These are phyloP conservation scores for Xylariaceae sp. DNA, from an alignment of 2,329 filamentous ascomycete genomes.

Conservation along the genomic window DNA sequence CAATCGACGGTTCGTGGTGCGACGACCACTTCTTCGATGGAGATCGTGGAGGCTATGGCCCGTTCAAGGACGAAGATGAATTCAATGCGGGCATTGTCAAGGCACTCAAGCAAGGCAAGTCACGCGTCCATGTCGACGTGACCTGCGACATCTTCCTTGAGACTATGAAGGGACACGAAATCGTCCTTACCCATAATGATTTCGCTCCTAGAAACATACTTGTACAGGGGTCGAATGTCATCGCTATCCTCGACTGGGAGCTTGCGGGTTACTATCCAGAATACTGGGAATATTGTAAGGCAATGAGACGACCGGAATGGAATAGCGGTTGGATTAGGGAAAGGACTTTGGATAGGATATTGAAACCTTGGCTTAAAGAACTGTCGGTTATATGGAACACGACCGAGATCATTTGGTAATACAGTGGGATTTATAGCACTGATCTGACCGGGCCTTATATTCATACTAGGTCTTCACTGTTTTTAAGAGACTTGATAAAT, in stretches of 20 bases:
- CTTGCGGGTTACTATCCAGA: slow-evolving; percentile 26
- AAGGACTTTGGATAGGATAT: slow-evolving; percentile 18
- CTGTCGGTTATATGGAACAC: slow-evolving; percentile 24
- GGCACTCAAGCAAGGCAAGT: slow-evolving; percentile 11
- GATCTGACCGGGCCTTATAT: no score
- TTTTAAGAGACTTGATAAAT: no score
- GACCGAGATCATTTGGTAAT: slow-evolving; percentile 20
- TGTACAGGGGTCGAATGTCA: slow-evolving; percentile 23
- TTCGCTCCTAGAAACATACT: slow-evolving; percentile 28
- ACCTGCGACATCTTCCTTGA: slow-evolving; percentile 19
- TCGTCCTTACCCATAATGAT: slow-evolving; percentile 26
- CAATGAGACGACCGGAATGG: slow-evolving; percentile 20
- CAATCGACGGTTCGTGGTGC: slow-evolving; percentile 17
- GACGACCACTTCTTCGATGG: slow-evolving; percentile 17
- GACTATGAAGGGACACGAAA: slow-evolving; percentile 19
- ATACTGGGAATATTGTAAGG: slow-evolving; percentile 31
- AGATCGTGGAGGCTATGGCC: slow-evolving; percentile 7
- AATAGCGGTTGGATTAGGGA: slow-evolving; percentile 22
- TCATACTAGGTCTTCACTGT: no score
- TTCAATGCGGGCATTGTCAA: slow-evolving; percentile 21
- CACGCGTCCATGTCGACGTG: slow-evolving; percentile 8
- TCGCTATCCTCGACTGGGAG: slow-evolving; percentile 28
- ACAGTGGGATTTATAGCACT: no score
- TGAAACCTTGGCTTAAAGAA: slow-evolving; percentile 16
- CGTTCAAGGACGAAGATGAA: slow-evolving; percentile 13